phyloP scores from a whole-genome alignment of 139 green algal species.

The Micractinium sp. region DNA sequence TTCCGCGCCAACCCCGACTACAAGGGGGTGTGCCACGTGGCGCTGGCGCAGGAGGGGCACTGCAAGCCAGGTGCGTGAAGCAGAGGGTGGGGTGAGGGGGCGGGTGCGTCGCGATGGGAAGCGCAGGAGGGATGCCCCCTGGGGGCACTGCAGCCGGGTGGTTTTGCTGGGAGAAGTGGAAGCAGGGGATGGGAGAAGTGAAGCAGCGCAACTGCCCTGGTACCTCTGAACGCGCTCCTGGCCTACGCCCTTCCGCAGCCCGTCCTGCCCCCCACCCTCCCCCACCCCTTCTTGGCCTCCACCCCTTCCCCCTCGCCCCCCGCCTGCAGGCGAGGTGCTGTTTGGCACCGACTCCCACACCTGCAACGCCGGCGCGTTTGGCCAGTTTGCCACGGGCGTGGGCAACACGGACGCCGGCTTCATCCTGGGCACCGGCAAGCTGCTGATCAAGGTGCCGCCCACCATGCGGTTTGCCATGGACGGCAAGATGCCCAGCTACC shows the following conservation, averaged over 20 bases:
- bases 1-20: conserved; percentile 97
- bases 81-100: neutral
- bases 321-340: conserved; percentile 80
- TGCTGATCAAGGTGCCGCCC: conserved; percentile 95
- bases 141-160: too few relatives aligned
- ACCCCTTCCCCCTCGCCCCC: neutral
- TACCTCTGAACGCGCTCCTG: too few relatives aligned
- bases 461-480: conserved; percentile 95
- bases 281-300: neutral
- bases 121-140: neutral
- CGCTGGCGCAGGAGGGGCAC: conserved; percentile 90
- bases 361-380: conserved; percentile 96
- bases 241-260: too few relatives aligned
- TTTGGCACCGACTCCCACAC: conserved; percentile 99
- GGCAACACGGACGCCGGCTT: conserved; percentile 98
- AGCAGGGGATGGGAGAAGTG: too few relatives aligned
- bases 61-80: conserved; percentile 64
- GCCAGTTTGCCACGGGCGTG: conserved; percentile 95
- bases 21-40: conserved; percentile 97
- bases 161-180: too few relatives aligned
- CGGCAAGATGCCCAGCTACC: conserved; percentile 92
- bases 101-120: too few relatives aligned
- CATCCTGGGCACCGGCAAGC: conserved; percentile 96
- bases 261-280: neutral
- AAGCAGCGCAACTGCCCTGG: too few relatives aligned